Evolutionary conservation across 1,139 yeast species (phyloP).

Genomic region (Hyphopichia khmerensis): DNA sequence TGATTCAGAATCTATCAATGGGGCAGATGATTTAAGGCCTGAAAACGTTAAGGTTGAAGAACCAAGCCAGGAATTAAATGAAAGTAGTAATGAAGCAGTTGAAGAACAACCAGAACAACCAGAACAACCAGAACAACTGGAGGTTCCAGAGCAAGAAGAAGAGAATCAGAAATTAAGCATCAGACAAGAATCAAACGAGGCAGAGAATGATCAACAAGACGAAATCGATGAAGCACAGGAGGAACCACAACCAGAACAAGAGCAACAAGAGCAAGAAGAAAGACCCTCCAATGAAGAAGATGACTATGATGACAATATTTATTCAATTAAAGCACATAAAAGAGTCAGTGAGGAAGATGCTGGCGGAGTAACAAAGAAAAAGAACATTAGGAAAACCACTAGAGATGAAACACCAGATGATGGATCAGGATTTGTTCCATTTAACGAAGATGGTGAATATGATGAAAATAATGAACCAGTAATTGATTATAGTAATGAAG

Average conservation of each 20-base stretch:
- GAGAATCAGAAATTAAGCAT: constrained; percentile 7
- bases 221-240: too few species aligned
- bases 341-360: constrained; percentile 12
- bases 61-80: constrained; percentile 1
- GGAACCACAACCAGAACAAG: constrained; percentile 6
- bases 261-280: constrained; percentile 22
- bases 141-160: constrained; percentile 4
- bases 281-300: constrained; percentile 6
- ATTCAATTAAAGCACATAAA: constrained; percentile 34
- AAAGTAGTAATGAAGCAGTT: neutral
- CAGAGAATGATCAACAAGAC: neutral
- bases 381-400: constrained; percentile 33
- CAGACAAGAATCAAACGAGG: constrained; percentile 10
- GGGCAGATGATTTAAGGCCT: neutral
- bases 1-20: neutral
- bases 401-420: constrained; percentile 8
- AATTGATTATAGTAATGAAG: constrained; percentile 33
- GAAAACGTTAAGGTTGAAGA: constrained; percentile 4
- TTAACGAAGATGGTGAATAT: constrained; percentile 10
- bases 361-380: constrained; percentile 36
- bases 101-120: neutral
- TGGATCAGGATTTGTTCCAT: constrained; percentile 13
- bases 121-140: neutral
- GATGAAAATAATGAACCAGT: constrained; percentile 7
- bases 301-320: constrained; percentile 28